Conservation (phyloP, 75 land plant species). For the Cunninghamia lanceolata region DNA sequence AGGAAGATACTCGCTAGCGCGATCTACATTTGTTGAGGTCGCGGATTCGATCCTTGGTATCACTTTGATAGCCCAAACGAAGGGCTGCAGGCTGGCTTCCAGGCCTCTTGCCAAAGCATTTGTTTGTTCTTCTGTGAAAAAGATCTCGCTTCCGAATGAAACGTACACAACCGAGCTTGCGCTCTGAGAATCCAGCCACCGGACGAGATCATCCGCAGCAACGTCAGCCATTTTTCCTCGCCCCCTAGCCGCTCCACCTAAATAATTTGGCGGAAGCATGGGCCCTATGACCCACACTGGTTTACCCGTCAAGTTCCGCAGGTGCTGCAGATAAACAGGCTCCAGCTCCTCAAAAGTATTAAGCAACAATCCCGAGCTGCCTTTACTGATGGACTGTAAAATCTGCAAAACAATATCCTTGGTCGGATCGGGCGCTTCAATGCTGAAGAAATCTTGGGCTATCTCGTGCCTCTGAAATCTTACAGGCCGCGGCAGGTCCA, state of each 20-base stretch:
- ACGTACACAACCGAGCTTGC: conserved; percentile 21
- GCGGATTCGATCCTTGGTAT: background rate
- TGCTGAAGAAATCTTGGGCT: conserved; percentile 2
- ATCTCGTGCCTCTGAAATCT: conserved; percentile 1
- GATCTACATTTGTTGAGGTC: background rate
- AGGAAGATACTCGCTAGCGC: background rate
- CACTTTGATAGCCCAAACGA: background rate
- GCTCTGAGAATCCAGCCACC: background rate
- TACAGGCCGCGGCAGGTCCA: background rate
- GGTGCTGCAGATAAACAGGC: background rate
- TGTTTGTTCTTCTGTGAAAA: conserved; percentile 8
- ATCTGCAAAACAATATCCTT: background rate
- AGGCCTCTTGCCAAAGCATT: conserved; percentile 18
- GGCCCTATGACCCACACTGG: conserved; percentile 20
- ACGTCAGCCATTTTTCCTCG: background rate
- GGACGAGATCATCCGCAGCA: background rate
- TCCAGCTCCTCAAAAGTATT: conserved; percentile 21
- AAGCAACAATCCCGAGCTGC: background rate
- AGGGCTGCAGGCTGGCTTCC: background rate
- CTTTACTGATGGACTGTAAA: background rate
- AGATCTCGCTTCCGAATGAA: conserved; percentile 25
- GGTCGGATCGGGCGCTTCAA: conserved; percentile 4
- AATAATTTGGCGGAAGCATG: background rate
- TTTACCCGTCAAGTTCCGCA: background rate
- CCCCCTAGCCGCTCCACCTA: background rate